Conservation (phyloP, 2,329 filamentous ascomycete species). For the Tolypocladium endophyticum region DNA sequence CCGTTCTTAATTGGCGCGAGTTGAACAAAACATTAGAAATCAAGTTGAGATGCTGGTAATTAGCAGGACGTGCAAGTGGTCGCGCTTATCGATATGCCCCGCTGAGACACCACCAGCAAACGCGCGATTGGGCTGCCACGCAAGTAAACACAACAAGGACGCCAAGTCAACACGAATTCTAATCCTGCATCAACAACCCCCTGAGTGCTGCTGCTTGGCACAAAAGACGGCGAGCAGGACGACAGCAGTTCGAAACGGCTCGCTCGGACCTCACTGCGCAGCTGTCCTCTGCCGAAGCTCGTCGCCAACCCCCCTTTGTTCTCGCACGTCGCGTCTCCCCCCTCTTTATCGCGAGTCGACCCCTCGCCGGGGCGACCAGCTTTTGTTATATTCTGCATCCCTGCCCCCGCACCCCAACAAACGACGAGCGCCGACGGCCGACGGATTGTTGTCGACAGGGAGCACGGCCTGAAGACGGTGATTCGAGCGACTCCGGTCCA, state of each 20-base stretch:
- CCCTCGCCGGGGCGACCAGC: background rate
- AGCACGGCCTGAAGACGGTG: background rate
- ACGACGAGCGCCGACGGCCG: background rate
- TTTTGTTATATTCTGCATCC: background rate
- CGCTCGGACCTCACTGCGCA: background rate
- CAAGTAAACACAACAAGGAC: constrained; percentile 4
- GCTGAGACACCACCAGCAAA: background rate
- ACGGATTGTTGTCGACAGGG: background rate
- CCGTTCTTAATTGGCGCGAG: background rate
- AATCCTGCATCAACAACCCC: background rate
- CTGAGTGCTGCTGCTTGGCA: background rate
- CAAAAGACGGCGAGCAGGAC: background rate
- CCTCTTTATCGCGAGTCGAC: background rate
- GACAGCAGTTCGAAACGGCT: background rate
- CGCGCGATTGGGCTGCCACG: background rate
- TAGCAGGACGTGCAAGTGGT: background rate
- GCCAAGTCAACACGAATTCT: constrained; percentile 1
- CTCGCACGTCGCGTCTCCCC: background rate
- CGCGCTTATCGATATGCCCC: constrained; percentile 9
- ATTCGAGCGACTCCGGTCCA: background rate
- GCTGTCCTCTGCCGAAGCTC: background rate
- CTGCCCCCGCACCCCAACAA: constrained; percentile 4
- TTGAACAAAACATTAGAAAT: background rate
- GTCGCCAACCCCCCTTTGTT: background rate
- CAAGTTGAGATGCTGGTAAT: background rate